Percentiles rank a stretch among this genome's conserved stretches.
phyloP scores from a whole-genome alignment of 257 asterid genomes.

The Penstemon davidsonii region DNA sequence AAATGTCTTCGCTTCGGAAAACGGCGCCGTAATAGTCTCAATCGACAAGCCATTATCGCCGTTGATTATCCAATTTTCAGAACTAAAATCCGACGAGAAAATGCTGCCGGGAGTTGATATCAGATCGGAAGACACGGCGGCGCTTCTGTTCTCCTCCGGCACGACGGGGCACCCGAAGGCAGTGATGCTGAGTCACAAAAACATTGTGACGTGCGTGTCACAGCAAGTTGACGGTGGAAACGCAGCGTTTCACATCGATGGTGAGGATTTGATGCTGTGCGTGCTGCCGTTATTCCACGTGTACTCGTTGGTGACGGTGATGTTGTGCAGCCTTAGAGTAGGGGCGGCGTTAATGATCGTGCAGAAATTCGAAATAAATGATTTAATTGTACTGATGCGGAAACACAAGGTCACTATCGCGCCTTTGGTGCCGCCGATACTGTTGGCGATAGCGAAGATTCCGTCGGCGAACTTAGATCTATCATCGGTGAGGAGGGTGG shows the following conservation, averaged over 20 bases:
- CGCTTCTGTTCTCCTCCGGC: constrained; percentile 61
- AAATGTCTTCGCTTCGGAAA: neutral
- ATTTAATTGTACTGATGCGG: constrained; percentile 36
- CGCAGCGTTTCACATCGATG: constrained; percentile 32
- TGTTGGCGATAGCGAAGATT: constrained; percentile 47
- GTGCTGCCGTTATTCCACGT: constrained; percentile 59
- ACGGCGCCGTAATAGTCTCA: constrained; percentile 33
- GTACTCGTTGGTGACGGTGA: constrained; percentile 37
- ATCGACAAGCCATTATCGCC: constrained; percentile 34
- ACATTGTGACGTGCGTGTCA: constrained; percentile 46
- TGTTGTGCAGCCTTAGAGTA: constrained; percentile 39
- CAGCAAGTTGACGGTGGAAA: constrained; percentile 58
- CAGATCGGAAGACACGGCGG: constrained; percentile 41
- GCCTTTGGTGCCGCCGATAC: constrained; percentile 61
- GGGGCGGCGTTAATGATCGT: constrained; percentile 48
- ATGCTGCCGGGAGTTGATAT: constrained; percentile 28
- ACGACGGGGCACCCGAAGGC: constrained; percentile 66
- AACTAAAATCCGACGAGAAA: constrained; percentile 40
- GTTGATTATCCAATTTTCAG: constrained; percentile 30
- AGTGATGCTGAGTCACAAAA: constrained; percentile 60
- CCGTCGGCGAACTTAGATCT: constrained; percentile 40
- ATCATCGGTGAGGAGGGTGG: constrained; percentile 55
- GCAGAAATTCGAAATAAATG: constrained; percentile 46
- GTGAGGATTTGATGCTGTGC: constrained; percentile 39
- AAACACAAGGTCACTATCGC: constrained; percentile 48